Base-by-base conservation (phyloP, 2,329 filamentous ascomycete species). In the Xylariaceae sp. region DNA sequence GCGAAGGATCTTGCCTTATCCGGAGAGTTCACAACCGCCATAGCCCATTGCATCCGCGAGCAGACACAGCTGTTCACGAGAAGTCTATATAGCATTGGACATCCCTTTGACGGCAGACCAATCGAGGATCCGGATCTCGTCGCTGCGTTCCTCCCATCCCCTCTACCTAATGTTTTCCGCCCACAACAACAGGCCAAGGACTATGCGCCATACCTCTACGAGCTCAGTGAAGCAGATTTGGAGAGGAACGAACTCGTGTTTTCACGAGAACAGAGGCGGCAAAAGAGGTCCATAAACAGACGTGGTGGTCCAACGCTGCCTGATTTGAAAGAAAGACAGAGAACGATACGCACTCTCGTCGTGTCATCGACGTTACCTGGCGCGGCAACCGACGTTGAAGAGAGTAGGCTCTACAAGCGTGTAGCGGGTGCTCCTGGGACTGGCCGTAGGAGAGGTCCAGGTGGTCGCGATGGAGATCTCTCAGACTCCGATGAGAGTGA, bases 41-140 rank as follows among this genome's bases (percentile, higher is more conserved):
- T 99, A 72, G 95, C 95, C 11, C 95, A 99, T 76, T 96, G 92
- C 60, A 99, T 99, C 69, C 89, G 95, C 61, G 95, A 99, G 75
- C 95, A 99, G 75, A 87, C 89, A 36, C 95, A 99, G 72, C 84
- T 98, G 26, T 99, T 97, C 73, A 96, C 92, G 5, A 90, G 92
- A 72, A 96, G 92, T 69, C 79, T 99, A 58, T 98, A 96, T 76
- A 91, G 95, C 67, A 86, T 96, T 50, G 92, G 93, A 2, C 93
- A 99, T 77, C 89, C 92, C 23, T 99, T 99, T 69, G 95, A 99
- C 71, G 95, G 95, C 46, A 86, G 95, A 31, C 92, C 92, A 2
- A 84, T 98, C 19, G 95, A 98, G 65, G 95, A 99, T 71, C 86
- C 92, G 5, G 95, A 99, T 70, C 83, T 99, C 23, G 86, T 91